Base-by-base conservation (phyloP, 129 eudicot genomes). In the Calendula officinalis region DNA sequence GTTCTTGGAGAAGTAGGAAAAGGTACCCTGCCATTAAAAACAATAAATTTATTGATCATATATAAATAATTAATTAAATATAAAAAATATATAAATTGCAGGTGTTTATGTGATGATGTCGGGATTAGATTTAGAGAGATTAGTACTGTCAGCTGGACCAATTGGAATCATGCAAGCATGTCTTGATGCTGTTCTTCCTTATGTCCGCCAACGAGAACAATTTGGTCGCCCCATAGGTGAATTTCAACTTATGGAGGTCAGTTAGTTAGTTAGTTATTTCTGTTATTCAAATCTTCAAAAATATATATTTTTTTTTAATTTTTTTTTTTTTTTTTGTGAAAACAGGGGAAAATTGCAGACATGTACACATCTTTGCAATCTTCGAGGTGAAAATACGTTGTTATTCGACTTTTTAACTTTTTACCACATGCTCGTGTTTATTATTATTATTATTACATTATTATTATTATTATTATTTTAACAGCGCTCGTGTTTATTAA, bases 81-180 rank as follows among this genome's bases (percentile, higher is more conserved):
- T 39, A 56, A 8, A 30, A 52, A 40, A 52, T 61, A 35, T 51
- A 17, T 17, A 44, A 49, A 43, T 81, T 61, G 14, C 95, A 94
- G 99, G 99, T 40, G 99, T 94, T 49, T 89, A 94, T 76, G 97
- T 94, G 46, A 75, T 94, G 99, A 82, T 94, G 99, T 94, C 97
- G 17, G 99, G 99, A 70, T 77, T 94, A 54, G 99, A 94, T 78
- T 74, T 94, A 67, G 99, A 94, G 81, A 80, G 99, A 77, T 95
- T 94, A 56, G 99, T 94, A 66, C 74, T 94, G 70, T 86, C 99
- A 27, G 89, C 86, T 68, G 99, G 97, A 45, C 99, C 99, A 8
- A 74, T 94, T 56, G 99, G 99, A 27, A 75, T 94, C 69, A 94
- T 94, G 99, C 99, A 94, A 67, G 87, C 95, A 50, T 94, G 89